Percentiles rank a stretch among this genome's conserved stretches.
These are phyloP conservation scores for Trichomonas gallinae DNA, from an alignment of 208 protist species.

Conservation along the genomic window DNA sequence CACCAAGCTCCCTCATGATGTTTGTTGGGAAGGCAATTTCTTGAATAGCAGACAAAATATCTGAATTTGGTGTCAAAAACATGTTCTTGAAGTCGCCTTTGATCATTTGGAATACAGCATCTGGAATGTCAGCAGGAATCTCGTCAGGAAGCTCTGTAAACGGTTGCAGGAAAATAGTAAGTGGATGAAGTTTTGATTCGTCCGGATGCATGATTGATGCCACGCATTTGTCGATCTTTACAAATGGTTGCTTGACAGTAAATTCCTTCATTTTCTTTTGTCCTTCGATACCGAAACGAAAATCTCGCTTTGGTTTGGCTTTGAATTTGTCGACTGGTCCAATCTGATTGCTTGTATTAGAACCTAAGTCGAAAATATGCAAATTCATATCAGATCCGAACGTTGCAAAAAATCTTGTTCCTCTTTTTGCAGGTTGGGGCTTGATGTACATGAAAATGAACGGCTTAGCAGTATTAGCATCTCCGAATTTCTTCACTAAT, in stretches of 20 bases:
- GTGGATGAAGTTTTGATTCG: background rate
- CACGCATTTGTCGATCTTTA: background rate
- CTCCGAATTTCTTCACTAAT: background rate
- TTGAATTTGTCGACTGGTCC: background rate
- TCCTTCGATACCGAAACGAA: background rate
- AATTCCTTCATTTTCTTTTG: background rate
- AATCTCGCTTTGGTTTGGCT: background rate
- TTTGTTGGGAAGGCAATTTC: no score
- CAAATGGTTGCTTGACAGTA: background rate
- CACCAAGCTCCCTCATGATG: no score
- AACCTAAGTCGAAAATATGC: background rate
- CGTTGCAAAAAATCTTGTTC: background rate
- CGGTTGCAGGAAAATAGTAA: background rate
- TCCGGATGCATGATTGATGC: background rate
- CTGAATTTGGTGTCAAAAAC: no score
- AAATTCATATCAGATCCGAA: background rate
- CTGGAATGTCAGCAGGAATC: no score
- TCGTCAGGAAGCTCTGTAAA: background rate
- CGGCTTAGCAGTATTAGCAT: background rate
- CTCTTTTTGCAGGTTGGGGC: background rate
- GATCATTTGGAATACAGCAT: no score
- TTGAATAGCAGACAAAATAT: no score
- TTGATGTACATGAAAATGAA: background rate
- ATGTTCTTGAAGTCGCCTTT: no score
- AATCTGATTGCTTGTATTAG: background rate